Evolutionary conservation across 106 monocot genomes (phyloP).

Genomic region (Narthecium ossifragum): DNA sequence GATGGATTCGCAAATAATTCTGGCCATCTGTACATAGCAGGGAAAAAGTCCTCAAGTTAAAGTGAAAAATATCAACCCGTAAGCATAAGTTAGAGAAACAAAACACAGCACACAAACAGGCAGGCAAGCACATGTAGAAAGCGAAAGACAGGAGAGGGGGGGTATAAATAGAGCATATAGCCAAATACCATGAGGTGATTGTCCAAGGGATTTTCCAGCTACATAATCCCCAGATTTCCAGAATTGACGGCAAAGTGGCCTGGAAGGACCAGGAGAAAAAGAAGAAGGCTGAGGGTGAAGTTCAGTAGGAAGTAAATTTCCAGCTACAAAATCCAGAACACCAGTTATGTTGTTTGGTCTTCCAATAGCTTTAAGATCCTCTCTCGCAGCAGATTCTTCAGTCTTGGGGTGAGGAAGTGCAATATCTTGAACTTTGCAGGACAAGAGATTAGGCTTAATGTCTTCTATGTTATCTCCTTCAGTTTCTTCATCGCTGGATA

Average conservation of each 20-base stretch:
- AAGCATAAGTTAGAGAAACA: slow-evolving; percentile 1
- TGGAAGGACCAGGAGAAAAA: slow-evolving; percentile 7
- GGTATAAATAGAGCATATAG: neutral
- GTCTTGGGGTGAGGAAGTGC: neutral
- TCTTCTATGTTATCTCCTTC: slow-evolving; percentile 17
- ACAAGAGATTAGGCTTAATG: slow-evolving; percentile 20
- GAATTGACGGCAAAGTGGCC: slow-evolving; percentile 51
- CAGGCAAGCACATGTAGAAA: too few relatives aligned
- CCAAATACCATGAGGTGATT: slow-evolving; percentile 24
- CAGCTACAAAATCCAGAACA: too few relatives aligned
- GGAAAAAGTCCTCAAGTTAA: neutral
- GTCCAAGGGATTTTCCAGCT: slow-evolving; percentile 10
- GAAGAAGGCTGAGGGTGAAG: neutral
- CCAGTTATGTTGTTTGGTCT: slow-evolving; percentile 6
- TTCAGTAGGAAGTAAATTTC: too few relatives aligned
- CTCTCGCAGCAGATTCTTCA: slow-evolving; percentile 7
- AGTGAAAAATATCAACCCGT: neutral
- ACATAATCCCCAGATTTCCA: slow-evolving; percentile 92
- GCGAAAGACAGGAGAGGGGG: neutral
- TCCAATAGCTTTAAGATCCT: neutral
- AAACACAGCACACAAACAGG: too few relatives aligned
- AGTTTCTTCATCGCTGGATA: slow-evolving; percentile 51
- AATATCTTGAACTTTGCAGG: neutral
- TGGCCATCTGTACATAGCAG: slow-evolving; percentile 40
- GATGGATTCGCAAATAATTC: slow-evolving; percentile 71